Percentiles rank a stretch among this genome's conserved stretches.
These are phyloP conservation scores for Multifurca ochricompacta DNA, from an alignment of 768 basidiomycete species.

Conservation along the genomic window DNA sequence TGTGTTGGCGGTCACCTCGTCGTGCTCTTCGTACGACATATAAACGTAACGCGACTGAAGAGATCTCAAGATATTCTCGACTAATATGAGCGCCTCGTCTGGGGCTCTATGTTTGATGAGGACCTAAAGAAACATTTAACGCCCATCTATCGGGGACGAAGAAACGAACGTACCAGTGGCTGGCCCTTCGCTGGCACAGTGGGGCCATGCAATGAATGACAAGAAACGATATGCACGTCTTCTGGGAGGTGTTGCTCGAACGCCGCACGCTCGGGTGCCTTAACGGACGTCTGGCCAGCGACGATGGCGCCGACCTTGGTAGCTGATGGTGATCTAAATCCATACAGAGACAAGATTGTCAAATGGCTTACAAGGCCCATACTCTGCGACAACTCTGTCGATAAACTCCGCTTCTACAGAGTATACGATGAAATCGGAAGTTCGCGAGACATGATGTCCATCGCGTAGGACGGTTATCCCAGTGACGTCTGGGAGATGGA, in stretches of 20 bases:
- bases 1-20: constrained; percentile 93
- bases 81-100: constrained; percentile 60
- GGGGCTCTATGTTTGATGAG: constrained; percentile 82
- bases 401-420: constrained; percentile 91
- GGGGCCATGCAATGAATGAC: constrained; percentile 94
- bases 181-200: constrained; percentile 82
- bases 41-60: constrained; percentile 85
- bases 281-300: constrained; percentile 94
- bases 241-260: constrained; percentile 83
- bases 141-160: background rate
- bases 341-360: background rate
- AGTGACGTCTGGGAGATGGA: constrained; percentile 36
- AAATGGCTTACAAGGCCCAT: constrained; percentile 74
- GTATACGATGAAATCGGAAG: constrained; percentile 91
- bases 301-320: constrained; percentile 91
- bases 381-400: constrained; percentile 72
- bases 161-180: constrained; percentile 57
- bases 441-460: constrained; percentile 82
- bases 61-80: constrained; percentile 74
- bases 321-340: constrained; percentile 37
- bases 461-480: constrained; percentile 62
- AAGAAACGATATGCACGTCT: constrained; percentile 85
- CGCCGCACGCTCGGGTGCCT: constrained; percentile 84
- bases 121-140: constrained; percentile 42
- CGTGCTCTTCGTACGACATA: constrained; percentile 94